Evolutionary conservation across 108 stramenopile genomes (phyloP).

Genomic region (Heterococcus sp.): DNA sequence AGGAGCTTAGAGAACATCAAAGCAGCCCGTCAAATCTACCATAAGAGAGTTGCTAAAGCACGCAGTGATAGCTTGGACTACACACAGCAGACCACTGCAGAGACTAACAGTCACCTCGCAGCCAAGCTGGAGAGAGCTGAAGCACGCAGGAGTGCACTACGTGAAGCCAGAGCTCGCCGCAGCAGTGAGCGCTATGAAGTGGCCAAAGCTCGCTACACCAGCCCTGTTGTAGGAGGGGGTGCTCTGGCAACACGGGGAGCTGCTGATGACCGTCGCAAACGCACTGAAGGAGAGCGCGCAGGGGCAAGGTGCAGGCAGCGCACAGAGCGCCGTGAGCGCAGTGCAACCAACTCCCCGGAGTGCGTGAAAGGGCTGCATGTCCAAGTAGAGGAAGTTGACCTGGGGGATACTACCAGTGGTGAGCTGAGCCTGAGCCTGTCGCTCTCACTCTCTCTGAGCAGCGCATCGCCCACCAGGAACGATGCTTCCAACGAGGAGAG

Average conservation of each 20-base stretch:
- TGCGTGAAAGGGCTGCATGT: constrained; percentile 9
- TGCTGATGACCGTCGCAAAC: background rate
- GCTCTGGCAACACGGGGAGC: background rate
- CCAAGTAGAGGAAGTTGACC: constrained; percentile 4
- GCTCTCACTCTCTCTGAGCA: no score
- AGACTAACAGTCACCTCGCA: constrained; percentile 17
- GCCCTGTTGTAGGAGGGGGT: background rate
- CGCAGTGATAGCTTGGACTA: constrained; percentile 23
- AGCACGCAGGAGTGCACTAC: constrained; percentile 17
- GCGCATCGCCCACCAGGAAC: no score
- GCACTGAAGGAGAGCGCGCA: background rate
- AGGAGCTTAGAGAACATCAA: constrained; percentile 32
- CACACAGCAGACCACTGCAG: constrained; percentile 16
- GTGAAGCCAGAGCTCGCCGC: background rate
- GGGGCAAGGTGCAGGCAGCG: background rate
- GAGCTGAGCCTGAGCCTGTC: no score
- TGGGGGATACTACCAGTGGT: no score
- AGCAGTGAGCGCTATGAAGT: background rate
- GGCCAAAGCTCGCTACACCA: constrained; percentile 12
- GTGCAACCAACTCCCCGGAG: background rate
- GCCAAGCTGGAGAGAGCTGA: constrained; percentile 35
- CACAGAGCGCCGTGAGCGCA: background rate
- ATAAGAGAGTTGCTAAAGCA: constrained; percentile 12
- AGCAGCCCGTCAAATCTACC: constrained; percentile 29
- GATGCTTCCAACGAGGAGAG: no score